Evolutionary conservation across 176 grass and related monocot genomes (phyloP).

Genomic region (Bolboschoenus planiculmis): DNA sequence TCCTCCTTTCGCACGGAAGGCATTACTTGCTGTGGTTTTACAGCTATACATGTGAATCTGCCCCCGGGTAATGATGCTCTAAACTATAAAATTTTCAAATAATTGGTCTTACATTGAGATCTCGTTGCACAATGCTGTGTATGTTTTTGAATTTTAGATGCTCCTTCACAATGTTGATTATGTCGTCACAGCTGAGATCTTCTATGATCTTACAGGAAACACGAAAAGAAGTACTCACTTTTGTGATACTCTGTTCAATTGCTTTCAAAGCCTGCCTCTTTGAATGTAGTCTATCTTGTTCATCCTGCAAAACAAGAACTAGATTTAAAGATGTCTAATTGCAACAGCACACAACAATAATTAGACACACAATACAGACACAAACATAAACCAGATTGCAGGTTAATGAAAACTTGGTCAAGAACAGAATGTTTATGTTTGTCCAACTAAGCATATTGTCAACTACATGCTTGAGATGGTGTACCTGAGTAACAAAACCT

Average conservation of each 20-base stretch:
- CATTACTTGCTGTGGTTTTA: not conserved
- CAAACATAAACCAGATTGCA: not conserved
- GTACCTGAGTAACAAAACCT: slow-evolving; percentile 6
- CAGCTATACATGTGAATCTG: not conserved
- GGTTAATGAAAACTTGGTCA: not conserved
- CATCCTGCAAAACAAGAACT: slow-evolving; percentile 45
- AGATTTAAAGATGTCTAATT: not conserved
- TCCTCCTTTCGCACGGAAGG: not conserved
- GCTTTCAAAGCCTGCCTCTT: slow-evolving; percentile 47
- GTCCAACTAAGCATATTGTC: not conserved
- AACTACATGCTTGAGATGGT: not conserved
- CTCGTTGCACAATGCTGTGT: slow-evolving; percentile 36
- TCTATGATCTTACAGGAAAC: slow-evolving; percentile 36
- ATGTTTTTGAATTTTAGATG: slow-evolving; percentile 44
- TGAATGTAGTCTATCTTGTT: slow-evolving; percentile 28
- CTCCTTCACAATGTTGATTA: slow-evolving; percentile 43
- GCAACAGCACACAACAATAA: not conserved
- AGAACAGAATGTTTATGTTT: not conserved
- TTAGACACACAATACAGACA: not conserved
- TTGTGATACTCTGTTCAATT: slow-evolving; percentile 50
- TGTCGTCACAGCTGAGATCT: slow-evolving; percentile 29
- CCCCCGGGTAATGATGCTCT: not conserved
- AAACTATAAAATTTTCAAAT: not conserved
- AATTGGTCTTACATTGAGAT: slow-evolving; percentile 44
- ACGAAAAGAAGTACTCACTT: slow-evolving; percentile 40